Evolutionary conservation across 73 alveolate genomes (phyloP), one percentile per base, ranked within the genome.

Genomic region (Tetrahymena elliotti): DNA sequence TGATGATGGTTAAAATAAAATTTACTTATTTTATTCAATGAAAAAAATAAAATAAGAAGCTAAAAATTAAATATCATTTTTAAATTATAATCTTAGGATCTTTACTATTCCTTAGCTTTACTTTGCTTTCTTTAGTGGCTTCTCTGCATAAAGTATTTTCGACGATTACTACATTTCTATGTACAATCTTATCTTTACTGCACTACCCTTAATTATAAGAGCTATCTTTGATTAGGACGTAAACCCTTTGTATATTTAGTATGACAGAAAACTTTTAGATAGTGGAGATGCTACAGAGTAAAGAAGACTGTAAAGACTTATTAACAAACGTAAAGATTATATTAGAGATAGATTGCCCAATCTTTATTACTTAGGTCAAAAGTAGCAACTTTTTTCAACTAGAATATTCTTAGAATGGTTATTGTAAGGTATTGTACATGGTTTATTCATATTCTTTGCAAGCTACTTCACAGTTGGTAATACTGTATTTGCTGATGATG

Each of bases 331-430:
- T 68, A 83, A 93, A 40, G 83, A 94, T 38, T 94, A 94, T 35
- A 35, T 94, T 27, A 94, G 53, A 53, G 93, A 93, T 10, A 83
- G 93, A 33, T 95, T 95, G 47, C 96, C 96, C 54, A 53, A 96
- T 15, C 95, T 97, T 3, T 97, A 97, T 93, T 97, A 96, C 53
- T 96, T 97, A 15, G 99, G 99, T 6, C 84, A 97, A 38, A 92
- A 95, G 82, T 36, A 97, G 35, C 84, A 97, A 1, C 95, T 97
- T 6, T 97, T 97, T 93, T 96, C 94, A 13, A 68, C 96, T 93
- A 93, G 95, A 9, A 97, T 96, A 94, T 97, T 97, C 96, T 52
- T 97, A 33, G 93, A 96, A n/a, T 97, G 97, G 97, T 94, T 95
- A 41, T 41, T 95, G 7, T 40, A 94, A 84, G 99, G 99, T 10